phyloP scores from a whole-genome alignment of 768 basidiomycete species.

The Xerocomellus dryophilus region DNA sequence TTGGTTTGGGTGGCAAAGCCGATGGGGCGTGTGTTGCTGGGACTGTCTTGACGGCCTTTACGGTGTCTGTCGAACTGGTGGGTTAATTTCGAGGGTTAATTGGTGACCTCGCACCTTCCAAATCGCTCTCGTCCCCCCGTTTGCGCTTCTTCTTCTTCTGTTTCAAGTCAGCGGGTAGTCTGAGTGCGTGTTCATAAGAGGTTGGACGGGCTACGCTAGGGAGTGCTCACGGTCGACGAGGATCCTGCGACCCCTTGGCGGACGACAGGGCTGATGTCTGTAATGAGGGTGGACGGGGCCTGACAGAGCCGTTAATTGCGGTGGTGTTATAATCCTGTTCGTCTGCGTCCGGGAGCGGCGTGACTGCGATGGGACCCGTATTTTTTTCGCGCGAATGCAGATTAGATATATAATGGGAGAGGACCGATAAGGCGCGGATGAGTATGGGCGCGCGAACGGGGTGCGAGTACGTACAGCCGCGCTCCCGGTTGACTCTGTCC shows the following conservation, averaged over 20 bases:
- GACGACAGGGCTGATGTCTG: constrained; percentile 47
- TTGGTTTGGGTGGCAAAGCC: constrained; percentile 51
- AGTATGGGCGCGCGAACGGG: constrained; percentile 7
- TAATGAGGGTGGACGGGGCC: constrained; percentile 48
- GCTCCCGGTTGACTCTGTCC: constrained; percentile 71
- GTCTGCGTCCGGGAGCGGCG: constrained; percentile 51
- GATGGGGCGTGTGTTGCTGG: constrained; percentile 45
- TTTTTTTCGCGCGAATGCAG: constrained; percentile 10
- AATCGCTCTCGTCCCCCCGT: constrained; percentile 73
- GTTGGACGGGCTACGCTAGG: constrained; percentile 12
- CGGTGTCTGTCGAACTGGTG: constrained; percentile 39
- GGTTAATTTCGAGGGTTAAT: constrained; percentile 6
- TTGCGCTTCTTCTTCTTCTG: constrained; percentile 88
- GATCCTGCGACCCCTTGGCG: constrained; percentile 55
- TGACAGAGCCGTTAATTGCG: constrained; percentile 37
- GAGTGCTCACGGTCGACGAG: constrained; percentile 55
- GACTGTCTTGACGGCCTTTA: constrained; percentile 55
- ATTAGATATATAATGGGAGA: background rate
- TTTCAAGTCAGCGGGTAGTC: constrained; percentile 52
- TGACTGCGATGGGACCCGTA: constrained; percentile 28
- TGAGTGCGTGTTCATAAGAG: constrained; percentile 9
- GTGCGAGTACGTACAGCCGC: constrained; percentile 60
- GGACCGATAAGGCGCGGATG: constrained; percentile 17
- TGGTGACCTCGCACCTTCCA: constrained; percentile 49
- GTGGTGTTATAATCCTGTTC: constrained; percentile 39